Percentiles rank a stretch among this genome's conserved stretches.
Conservation (phyloP, 2,329 filamentous ascomycete genomes). For the Cladosporium sp. region DNA sequence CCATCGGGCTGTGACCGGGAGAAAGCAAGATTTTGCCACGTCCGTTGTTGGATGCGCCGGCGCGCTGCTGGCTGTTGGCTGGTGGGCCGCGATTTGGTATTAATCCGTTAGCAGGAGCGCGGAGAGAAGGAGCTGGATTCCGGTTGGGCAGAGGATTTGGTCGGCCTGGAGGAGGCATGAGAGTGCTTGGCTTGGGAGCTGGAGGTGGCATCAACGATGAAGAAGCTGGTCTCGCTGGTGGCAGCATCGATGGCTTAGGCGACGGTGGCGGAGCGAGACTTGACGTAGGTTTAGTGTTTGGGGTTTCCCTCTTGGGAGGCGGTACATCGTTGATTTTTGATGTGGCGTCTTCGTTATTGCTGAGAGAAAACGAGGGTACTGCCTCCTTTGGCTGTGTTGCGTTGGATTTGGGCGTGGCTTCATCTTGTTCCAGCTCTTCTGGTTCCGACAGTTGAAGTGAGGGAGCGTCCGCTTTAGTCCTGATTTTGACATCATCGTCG, state of each 20-base stretch:
- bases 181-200: conserved; percentile 27
- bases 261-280: background rate
- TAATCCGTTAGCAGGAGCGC: conserved; percentile 50
- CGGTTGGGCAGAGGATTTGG: conserved; percentile 27
- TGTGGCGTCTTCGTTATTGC: conserved; percentile 36
- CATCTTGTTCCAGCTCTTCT: conserved; percentile 23
- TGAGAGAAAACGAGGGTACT: conserved; percentile 32
- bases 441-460: background rate
- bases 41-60: conserved; percentile 37
- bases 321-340: no score
- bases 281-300: background rate
- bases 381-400: conserved; percentile 2
- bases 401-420: conserved; percentile 31
- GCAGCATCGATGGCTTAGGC: conserved; percentile 36
- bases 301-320: no score
- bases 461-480: background rate
- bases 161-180: conserved; percentile 36
- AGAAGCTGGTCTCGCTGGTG: conserved; percentile 33
- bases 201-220: conserved; percentile 23
- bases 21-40: conserved; percentile 72
- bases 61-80: conserved; percentile 42
- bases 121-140: conserved; percentile 42
- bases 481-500: background rate
- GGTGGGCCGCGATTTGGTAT: conserved; percentile 50
- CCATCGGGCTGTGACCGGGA: conserved; percentile 91